Percentiles rank a stretch among this genome's conserved stretches.
Conservation (phyloP, 1,284 basidiomycete species). For the Hymenochaete sp. region DNA sequence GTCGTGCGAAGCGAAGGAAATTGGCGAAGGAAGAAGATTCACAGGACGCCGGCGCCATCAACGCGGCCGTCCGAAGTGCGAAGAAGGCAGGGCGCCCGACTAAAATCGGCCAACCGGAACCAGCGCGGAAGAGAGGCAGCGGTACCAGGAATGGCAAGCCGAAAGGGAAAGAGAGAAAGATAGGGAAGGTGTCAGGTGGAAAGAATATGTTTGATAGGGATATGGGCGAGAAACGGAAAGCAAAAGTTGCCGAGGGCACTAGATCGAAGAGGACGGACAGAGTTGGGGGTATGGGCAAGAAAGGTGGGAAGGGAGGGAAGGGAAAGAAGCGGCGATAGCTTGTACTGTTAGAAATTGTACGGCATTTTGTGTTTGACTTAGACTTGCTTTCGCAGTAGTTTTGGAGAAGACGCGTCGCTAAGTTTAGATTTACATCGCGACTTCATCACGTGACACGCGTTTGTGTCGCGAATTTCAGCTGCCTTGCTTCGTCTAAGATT, state of each 20-base stretch:
- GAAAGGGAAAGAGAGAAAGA: constrained; percentile 14
- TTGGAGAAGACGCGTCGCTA: constrained; percentile 6
- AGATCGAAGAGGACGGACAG: constrained; percentile 42
- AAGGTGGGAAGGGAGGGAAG: constrained; percentile 33
- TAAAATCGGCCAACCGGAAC: constrained; percentile 38
- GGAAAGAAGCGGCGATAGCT: constrained; percentile 19
- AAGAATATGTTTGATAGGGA: constrained; percentile 36
- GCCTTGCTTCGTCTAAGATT: not conserved
- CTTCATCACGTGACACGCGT: constrained; percentile 7
- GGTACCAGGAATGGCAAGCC: constrained; percentile 16
- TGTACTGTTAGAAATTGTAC: constrained; percentile 5
- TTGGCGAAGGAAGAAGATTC: constrained; percentile 76
- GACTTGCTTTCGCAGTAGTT: constrained; percentile 1
- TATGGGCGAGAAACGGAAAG: constrained; percentile 28
- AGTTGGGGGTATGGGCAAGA: constrained; percentile 42
- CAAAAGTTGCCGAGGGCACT: constrained; percentile 30
- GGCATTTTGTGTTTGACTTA: constrained; percentile 8
- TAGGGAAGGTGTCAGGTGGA: constrained; percentile 10
- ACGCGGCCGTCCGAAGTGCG: constrained; percentile 74
- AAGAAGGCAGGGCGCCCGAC: constrained; percentile 66
- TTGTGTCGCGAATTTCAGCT: constrained; percentile 30
- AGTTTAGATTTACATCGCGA: constrained; percentile 7
- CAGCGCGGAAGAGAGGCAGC: no score
- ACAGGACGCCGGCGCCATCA: constrained; percentile 46
- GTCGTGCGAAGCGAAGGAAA: constrained; percentile 78